Percentiles rank a stretch among this genome's conserved stretches.
Evolutionary conservation across 129 eudicot genomes (phyloP).

Genomic region (Oenanthe sinensis): DNA sequence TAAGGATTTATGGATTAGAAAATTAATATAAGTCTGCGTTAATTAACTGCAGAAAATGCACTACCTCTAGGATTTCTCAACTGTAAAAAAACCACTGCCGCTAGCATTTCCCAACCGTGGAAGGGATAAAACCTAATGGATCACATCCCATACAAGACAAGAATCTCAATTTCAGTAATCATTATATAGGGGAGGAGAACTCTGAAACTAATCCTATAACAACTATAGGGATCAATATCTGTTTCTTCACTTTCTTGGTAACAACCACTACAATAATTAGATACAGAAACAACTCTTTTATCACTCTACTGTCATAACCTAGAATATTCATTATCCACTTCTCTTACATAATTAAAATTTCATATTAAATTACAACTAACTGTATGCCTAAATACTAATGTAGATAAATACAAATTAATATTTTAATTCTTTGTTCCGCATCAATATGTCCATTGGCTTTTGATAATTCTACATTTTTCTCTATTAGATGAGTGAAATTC

Average conservation of each 20-base stretch:
- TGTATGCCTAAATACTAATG: neutral
- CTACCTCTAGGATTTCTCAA: neutral
- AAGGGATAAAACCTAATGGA: neutral
- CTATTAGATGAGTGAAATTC: neutral
- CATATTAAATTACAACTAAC: neutral
- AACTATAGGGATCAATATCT: neutral
- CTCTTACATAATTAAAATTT: neutral
- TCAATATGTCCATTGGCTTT: neutral
- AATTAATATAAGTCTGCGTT: neutral
- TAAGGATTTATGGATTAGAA: neutral
- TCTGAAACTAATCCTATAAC: neutral
- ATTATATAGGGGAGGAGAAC: neutral
- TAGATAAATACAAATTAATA: neutral
- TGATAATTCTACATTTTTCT: neutral
- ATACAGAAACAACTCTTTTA: neutral
- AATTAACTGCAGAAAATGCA: neutral
- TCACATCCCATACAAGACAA: neutral
- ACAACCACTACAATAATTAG: too few relatives aligned
- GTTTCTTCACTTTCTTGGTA: too few relatives aligned
- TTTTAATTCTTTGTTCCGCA: neutral
- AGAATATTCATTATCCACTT: neutral
- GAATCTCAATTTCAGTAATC: neutral
- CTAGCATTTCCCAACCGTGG: neutral
- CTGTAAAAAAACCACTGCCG: neutral
- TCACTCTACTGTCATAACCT: neutral